Evolutionary conservation across 176 grass and related monocot genomes (phyloP).

Genomic region (Themeda triandra): DNA sequence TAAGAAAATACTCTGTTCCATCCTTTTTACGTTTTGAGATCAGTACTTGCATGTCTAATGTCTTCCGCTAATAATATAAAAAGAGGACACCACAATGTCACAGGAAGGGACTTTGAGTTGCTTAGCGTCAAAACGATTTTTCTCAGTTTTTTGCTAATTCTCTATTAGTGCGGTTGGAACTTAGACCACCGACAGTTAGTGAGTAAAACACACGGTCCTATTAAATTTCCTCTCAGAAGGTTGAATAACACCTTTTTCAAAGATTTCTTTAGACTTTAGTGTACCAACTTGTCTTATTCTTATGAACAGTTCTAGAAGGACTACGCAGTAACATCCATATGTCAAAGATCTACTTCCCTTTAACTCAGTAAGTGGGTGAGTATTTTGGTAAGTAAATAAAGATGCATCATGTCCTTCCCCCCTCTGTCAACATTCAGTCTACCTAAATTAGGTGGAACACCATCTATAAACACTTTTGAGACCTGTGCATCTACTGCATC

Average conservation of each 20-base stretch:
- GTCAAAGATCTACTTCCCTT: neutral
- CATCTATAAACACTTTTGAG: constrained; percentile 1
- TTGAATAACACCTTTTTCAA: neutral
- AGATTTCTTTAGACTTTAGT: neutral
- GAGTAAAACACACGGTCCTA: neutral
- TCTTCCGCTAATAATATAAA: neutral
- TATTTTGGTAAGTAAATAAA: neutral
- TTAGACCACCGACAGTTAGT: neutral
- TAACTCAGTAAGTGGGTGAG: neutral
- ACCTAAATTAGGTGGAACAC: constrained; percentile 24
- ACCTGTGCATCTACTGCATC: neutral
- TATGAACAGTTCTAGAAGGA: neutral
- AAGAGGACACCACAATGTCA: neutral
- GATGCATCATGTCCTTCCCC: neutral
- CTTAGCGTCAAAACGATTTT: neutral
- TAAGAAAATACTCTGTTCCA: neutral
- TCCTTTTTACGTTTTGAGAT: neutral
- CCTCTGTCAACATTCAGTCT: neutral
- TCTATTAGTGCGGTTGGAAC: neutral
- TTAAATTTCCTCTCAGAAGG: neutral
- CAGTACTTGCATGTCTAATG: neutral
- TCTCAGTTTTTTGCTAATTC: neutral
- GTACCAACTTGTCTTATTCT: constrained; percentile 29
- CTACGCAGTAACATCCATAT: neutral
- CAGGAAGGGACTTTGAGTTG: neutral